phyloP scores from a whole-genome alignment of 306 rosid genomes.

The Prunus mongolica region DNA sequence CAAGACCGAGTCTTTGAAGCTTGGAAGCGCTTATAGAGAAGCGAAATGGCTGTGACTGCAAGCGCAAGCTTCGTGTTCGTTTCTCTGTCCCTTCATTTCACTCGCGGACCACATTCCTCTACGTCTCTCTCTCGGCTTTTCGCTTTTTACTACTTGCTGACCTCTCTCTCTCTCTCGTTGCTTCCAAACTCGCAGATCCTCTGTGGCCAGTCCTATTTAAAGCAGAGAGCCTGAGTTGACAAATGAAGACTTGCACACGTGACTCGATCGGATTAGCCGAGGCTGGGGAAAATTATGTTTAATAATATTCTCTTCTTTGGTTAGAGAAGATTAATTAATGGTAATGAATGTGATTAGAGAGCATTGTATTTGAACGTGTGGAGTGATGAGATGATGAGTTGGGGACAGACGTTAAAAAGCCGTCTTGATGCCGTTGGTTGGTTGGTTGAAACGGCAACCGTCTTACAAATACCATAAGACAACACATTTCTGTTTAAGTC shows the following conservation, averaged over 20 bases:
- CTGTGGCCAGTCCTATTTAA: neutral
- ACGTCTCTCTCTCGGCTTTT: constrained; percentile 17
- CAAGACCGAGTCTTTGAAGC: neutral
- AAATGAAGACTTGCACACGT: neutral
- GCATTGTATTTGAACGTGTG: neutral
- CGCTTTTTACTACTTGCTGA: neutral
- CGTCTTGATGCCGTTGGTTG: neutral
- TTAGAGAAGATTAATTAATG: neutral
- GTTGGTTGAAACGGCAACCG: constrained; percentile 8
- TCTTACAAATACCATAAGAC: constrained; percentile 1
- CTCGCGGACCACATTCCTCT: constrained; percentile 46
- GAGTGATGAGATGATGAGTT: neutral
- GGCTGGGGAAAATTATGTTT: neutral
- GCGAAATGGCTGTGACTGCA: neutral
- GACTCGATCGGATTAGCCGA: neutral
- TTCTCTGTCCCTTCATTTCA: constrained; percentile 58
- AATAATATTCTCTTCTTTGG: too few species aligned
- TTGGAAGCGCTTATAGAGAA: neutral
- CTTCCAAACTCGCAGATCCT: neutral
- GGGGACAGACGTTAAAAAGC: neutral
- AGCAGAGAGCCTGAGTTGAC: neutral
- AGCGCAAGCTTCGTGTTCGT: constrained; percentile 51
- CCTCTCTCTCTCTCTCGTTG: neutral
- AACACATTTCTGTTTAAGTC: neutral
- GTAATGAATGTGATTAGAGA: neutral